A percentile compares a stretch with the other conserved stretches of the same genome.
Conservation (phyloP, 495 filamentous ascomycete species). For the Tetracladium setigerum region DNA sequence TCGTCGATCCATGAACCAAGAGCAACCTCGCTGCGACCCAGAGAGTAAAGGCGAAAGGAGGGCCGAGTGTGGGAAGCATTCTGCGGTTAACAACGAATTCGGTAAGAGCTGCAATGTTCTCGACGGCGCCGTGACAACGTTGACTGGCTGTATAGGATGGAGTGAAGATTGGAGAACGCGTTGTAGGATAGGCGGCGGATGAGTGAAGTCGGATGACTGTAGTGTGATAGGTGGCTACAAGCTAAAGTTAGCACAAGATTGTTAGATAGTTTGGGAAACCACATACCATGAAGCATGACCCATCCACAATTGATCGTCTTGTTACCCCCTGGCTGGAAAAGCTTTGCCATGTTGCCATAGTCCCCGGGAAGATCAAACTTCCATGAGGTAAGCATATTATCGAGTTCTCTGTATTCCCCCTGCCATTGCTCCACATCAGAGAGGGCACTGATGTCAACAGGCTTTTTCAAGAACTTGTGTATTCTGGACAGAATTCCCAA, state of each 20-base stretch:
- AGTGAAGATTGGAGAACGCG: constrained; percentile 75
- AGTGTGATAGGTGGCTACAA: constrained; percentile 38
- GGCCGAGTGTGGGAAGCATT: constrained; percentile 71
- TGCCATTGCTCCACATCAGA: constrained; percentile 87
- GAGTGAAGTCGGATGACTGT: constrained; percentile 85
- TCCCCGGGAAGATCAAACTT: constrained; percentile 75
- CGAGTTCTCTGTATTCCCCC: constrained; percentile 73
- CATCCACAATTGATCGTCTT: constrained; percentile 70
- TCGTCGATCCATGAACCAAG: constrained; percentile 80
- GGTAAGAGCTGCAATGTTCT: constrained; percentile 71
- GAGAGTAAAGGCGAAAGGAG: constrained; percentile 81
- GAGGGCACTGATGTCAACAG: constrained; percentile 77
- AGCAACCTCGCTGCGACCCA: constrained; percentile 87
- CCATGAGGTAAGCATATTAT: constrained; percentile 70
- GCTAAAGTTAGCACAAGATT: not conserved
- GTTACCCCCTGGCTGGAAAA: constrained; percentile 56
- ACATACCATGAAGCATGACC: constrained; percentile 83
- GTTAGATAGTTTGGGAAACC: constrained; percentile 35
- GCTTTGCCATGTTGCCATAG: constrained; percentile 69
- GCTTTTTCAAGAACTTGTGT: constrained; percentile 76
- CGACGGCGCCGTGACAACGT: constrained; percentile 71
- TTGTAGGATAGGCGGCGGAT: constrained; percentile 87
- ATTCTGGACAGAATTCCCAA: constrained; percentile 79
- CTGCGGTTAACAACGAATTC: constrained; percentile 64
- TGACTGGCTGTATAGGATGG: constrained; percentile 78